Base-by-base conservation (phyloP, 129 eudicot genomes). In the Centrapalus pauciflorus region DNA sequence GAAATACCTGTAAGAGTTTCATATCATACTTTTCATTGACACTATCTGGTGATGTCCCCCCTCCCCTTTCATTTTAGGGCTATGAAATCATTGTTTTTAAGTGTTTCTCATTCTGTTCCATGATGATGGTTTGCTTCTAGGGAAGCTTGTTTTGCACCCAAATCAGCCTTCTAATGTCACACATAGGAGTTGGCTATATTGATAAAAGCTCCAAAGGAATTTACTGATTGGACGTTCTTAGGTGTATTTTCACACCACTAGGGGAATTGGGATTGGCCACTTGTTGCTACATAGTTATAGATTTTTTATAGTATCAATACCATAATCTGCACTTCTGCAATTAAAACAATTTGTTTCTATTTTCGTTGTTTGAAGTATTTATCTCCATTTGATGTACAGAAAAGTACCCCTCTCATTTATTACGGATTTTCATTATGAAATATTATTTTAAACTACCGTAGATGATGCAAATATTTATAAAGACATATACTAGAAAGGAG, bases 1-100 rank as follows among this genome's bases (percentile, higher is more conserved):
- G 97, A 85, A 58, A 82, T 90, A 73, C 97, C 95, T 7, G 97
- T 90, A 77, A 77, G n/a, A n/a, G 90, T 43, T 27, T 64, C 49
- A 23, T 16, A 13, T 33, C 9, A 8, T 56, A 10, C 5, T 25
- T 55, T 20, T 19, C 23, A 24, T 41, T 54, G n/a, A 16, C 33
- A 68, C 1, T 24, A 38, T 8, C 37, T 28, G 17, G 19, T 45
- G 50, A 23, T 34, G 56, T 30, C n/a, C n/a, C n/a, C n/a, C 32
- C 7, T 9, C 33, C 45, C 3, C 13, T 33, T 32, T 38, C 16
- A 4, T 21, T 2, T 55, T 16, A 11, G 34, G 55, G 14, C 66
- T 26, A 17, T 40, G 66, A 60, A 17, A 43, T 3, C 46, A 41
- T 13, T 59, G 37, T 73, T 46, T 16, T 28, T 19, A 34, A 12